These are phyloP conservation scores for Tylopilus balloui DNA, from an alignment of 768 basidiomycete genomes.

Conservation along the genomic window DNA sequence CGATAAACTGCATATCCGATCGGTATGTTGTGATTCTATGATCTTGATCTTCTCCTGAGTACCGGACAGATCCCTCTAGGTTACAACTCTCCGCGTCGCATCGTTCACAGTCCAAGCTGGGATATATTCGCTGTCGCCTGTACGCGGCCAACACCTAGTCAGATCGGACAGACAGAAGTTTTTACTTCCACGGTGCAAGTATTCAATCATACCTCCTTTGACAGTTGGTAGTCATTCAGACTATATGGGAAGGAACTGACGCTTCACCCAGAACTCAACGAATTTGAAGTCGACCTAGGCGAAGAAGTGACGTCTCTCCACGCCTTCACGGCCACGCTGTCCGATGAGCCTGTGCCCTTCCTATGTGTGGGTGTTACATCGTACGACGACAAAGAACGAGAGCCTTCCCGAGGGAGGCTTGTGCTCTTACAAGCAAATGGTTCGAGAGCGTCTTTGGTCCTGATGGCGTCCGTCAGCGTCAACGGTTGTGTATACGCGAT, in stretches of 20 bases:
- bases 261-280: conserved; percentile 21
- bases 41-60: background rate
- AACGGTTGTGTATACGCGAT: conserved; percentile 70
- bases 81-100: conserved; percentile 61
- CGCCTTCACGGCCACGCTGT: conserved; percentile 27
- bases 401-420: conserved; percentile 56
- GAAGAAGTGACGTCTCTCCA: conserved; percentile 64
- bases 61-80: conserved; percentile 61
- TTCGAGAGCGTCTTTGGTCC: conserved; percentile 18
- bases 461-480: conserved; percentile 44
- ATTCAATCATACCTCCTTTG: conserved; percentile 60
- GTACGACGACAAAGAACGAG: conserved; percentile 40
- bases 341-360: conserved; percentile 33
- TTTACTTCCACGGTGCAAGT: conserved; percentile 58
- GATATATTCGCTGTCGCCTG: conserved; percentile 67
- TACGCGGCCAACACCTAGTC: conserved; percentile 46
- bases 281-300: conserved; percentile 32
- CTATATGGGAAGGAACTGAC: background rate
- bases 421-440: conserved; percentile 44
- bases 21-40: conserved; percentile 41
- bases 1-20: conserved; percentile 76
- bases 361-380: conserved; percentile 50
- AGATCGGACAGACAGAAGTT: conserved; percentile 47
- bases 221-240: conserved; percentile 42
- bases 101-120: conserved; percentile 53